Conservation (phyloP, 192 early-diverging fungal genomes). For the Paraglomus occultum region DNA sequence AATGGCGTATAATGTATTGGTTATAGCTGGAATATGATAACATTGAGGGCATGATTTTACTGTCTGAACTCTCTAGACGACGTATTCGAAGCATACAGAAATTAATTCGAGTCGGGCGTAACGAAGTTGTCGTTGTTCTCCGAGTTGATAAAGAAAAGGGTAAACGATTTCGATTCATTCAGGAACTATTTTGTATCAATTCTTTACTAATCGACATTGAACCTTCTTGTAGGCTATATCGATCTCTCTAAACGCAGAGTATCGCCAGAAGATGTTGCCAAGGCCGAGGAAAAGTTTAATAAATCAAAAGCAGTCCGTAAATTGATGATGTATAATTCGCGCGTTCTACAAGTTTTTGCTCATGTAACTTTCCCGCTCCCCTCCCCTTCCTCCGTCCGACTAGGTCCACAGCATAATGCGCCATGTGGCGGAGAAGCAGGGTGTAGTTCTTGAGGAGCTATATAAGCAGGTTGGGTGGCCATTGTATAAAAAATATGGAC, state of each 20-base stretch:
- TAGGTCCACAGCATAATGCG: slow-evolving; percentile 75
- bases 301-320: slow-evolving; percentile 79
- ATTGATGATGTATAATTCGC: not conserved
- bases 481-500: slow-evolving; percentile 92
- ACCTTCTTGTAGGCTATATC: slow-evolving; percentile 77
- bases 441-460: slow-evolving; percentile 77
- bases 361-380: not conserved
- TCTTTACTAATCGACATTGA: not conserved
- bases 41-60: slow-evolving; percentile 96
- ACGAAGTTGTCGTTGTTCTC: slow-evolving; percentile 91
- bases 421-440: slow-evolving; percentile 85
- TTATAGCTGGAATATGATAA: slow-evolving; percentile 86
- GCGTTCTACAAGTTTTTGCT: not conserved
- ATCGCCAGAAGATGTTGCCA: slow-evolving; percentile 79
- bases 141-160: slow-evolving; percentile 97
- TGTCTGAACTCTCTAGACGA: slow-evolving; percentile 88
- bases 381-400: not conserved
- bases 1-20: not conserved
- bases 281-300: slow-evolving; percentile 91
- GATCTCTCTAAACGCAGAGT: slow-evolving; percentile 96
- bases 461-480: slow-evolving; percentile 91
- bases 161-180: slow-evolving; percentile 31
- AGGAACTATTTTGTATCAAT: slow-evolving; percentile 7
- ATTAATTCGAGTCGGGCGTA: slow-evolving; percentile 86
- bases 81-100: slow-evolving; percentile 98